Base-by-base conservation (phyloP, 108 stramenopile species). In the Cyclotella cryptica region DNA sequence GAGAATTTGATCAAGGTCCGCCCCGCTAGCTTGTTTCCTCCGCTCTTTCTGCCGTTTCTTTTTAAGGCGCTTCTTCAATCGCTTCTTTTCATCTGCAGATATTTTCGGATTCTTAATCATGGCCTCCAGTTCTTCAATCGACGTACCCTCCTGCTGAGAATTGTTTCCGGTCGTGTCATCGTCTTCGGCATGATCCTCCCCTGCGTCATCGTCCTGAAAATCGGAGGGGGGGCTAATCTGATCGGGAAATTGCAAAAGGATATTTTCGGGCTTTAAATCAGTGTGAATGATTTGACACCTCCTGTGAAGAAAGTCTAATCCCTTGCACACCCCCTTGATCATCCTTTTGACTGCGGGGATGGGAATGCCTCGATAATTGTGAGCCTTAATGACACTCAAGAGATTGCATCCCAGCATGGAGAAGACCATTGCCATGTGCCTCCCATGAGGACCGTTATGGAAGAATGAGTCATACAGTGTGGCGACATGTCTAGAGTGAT, bases 351-450 rank as follows among this genome's bases (percentile, higher is more conserved):
- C 99, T 1, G 95, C 91, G 30, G 86, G 86, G 9, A 98, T 84
- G 5, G 98, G 98, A 68, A 99, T 93, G 45, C 99, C 99, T 29
- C 93, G 85, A 77, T 99, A 96, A 74, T 93, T 92, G 75, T 77
- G 90, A 2, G 92, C 94, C 83, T 98, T 98, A 78, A 99, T 98
- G n/a, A 99, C 96, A 30, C 89, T 87, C 52, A 99, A 84, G 13
- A 98, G 83, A 72, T 99, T 99, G 85, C 90, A 95, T 7, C 99
- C 99, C 18, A 98, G 86, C 88, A 98, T 95, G 42, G 96, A 93
- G 64, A 98, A 99, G 7, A 97, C 97, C 98, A 99, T 99, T 66
- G 97, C 98, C 90, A 98, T 97, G 75, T 99, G 98, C 19, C 86
- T 72, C 30, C 98, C 98, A 72, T 99, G 92, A 19, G 98, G 98